A percentile compares a stretch with the other conserved stretches of the same genome.
Evolutionary conservation across 306 rosid genomes (phyloP).

Genomic region (Nissolia schottii): DNA sequence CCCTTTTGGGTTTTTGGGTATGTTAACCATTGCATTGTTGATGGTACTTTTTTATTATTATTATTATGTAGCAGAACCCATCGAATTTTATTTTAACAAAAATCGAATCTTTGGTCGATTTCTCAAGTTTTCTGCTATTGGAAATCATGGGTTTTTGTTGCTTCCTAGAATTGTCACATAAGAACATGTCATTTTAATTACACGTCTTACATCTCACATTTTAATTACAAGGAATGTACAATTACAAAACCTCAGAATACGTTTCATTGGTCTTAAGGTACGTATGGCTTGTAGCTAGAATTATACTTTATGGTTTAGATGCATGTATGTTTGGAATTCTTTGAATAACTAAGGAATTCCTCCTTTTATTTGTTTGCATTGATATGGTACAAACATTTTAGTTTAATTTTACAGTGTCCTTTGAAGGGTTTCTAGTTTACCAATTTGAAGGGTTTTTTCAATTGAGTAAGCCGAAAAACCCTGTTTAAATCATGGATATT

Average conservation of each 20-base stretch:
- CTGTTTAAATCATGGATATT: conserved; percentile 19
- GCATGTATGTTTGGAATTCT: neutral
- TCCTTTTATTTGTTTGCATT: neutral
- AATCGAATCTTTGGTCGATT: neutral
- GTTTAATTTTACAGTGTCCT: neutral
- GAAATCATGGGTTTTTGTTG: neutral
- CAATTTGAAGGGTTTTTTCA: conserved; percentile 25
- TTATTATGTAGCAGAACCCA: neutral
- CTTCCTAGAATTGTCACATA: neutral
- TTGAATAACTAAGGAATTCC: neutral
- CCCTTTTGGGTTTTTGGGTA: neutral
- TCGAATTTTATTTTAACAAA: neutral
- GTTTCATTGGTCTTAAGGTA: neutral
- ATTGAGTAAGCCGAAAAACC: conserved; percentile 19
- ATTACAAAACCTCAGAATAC: too few relatives aligned
- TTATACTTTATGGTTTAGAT: conserved; percentile 3
- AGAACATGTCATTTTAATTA: neutral
- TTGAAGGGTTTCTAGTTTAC: conserved; percentile 16
- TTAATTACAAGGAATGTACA: too few relatives aligned
- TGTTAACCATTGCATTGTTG: neutral
- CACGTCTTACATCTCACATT: too few relatives aligned
- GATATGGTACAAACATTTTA: neutral
- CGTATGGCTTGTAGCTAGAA: neutral
- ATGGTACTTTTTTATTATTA: neutral
- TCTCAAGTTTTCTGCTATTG: neutral